These are phyloP conservation scores for Aspergillus neotritici DNA, from an alignment of 2,329 filamentous ascomycete species.

Conservation along the genomic window DNA sequence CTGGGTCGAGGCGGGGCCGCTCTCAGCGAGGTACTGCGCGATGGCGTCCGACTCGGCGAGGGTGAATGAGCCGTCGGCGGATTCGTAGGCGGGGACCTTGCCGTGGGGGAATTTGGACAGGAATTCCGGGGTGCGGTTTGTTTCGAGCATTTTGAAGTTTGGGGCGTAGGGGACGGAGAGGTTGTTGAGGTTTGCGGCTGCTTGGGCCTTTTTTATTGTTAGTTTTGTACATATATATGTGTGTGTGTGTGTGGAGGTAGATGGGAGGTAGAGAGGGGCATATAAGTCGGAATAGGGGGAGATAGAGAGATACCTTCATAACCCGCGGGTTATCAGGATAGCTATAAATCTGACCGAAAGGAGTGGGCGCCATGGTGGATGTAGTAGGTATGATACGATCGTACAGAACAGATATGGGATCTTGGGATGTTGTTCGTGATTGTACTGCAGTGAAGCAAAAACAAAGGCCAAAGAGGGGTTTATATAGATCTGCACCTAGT, in stretches of 20 bases:
- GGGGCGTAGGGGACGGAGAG: constrained; percentile 19
- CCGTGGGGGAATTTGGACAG: constrained; percentile 49
- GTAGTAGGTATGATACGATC: not conserved
- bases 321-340: constrained; percentile 21
- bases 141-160: constrained; percentile 39
- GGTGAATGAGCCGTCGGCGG: constrained; percentile 40
- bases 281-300: no score
- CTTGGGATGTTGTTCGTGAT: no score
- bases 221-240: no score
- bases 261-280: not conserved
- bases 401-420: no score
- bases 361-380: constrained; percentile 9
- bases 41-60: constrained; percentile 47
- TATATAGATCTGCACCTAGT: no score
- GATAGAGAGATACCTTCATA: constrained; percentile 10
- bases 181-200: constrained; percentile 34
- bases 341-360: constrained; percentile 15
- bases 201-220: constrained; percentile 21
- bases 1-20: constrained; percentile 42
- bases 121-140: constrained; percentile 44
- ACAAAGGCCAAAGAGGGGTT: no score
- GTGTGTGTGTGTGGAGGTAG: not conserved
- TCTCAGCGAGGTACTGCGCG: constrained; percentile 42
- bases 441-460: no score
- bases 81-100: constrained; percentile 49